A percentile compares a stretch with the other conserved stretches of the same genome.
Conservation (phyloP, 305 asterid genomes). For the Fraxinus floribunda region DNA sequence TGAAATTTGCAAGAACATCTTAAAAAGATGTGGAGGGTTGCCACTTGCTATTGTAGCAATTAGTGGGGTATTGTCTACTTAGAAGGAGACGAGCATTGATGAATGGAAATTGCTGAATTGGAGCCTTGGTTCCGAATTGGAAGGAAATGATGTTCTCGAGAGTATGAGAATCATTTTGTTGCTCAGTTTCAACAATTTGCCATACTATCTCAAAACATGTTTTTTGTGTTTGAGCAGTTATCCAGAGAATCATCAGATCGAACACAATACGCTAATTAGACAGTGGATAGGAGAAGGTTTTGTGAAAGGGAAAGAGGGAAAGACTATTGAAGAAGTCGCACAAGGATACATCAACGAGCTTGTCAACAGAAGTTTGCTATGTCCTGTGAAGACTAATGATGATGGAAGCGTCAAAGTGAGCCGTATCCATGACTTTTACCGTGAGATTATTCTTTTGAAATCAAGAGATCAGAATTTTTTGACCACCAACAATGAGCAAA, state of each 20-base stretch:
- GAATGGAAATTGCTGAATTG: slow-evolving; percentile 5
- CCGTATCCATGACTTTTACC: slow-evolving; percentile 20
- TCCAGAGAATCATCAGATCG: slow-evolving; percentile 11
- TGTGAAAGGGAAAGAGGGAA: neutral
- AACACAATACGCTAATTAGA: neutral
- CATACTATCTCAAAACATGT: slow-evolving; percentile 2
- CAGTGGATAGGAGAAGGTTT: slow-evolving; percentile 13
- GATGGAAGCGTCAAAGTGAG: neutral
- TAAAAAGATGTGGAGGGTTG: slow-evolving; percentile 14
- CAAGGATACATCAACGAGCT: slow-evolving; percentile 2
- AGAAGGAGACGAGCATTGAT: neutral
- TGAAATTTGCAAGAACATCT: neutral
- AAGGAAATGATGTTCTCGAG: neutral
- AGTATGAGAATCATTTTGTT: neutral
- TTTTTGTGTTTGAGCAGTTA: slow-evolving; percentile 10
- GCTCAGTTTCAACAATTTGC: neutral
- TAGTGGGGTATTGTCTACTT: slow-evolving; percentile 1
- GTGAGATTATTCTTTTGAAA: neutral
- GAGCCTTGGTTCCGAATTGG: neutral
- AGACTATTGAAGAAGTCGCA: neutral
- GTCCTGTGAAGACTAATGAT: neutral
- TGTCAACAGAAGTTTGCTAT: slow-evolving; percentile 12
- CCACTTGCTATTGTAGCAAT: slow-evolving; percentile 10
- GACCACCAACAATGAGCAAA: neutral
- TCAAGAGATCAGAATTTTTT: neutral